These are phyloP conservation scores for Saccharomycopsis hybrid DNA, from an alignment of 1,139 yeast species.

Conservation along the genomic window DNA sequence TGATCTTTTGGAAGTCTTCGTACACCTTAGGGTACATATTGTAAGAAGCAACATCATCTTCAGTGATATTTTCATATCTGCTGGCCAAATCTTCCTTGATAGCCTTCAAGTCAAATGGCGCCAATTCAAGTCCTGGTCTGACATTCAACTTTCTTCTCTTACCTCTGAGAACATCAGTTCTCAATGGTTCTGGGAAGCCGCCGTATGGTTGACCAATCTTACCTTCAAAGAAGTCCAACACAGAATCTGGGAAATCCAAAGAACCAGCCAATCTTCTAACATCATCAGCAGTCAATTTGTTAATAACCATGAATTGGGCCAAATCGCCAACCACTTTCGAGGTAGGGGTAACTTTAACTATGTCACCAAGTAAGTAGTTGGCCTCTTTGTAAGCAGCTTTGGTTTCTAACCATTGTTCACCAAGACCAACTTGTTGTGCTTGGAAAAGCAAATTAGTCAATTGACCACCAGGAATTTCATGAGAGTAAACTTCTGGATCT, in stretches of 20 bases:
- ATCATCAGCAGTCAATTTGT: slow-evolving; percentile 79
- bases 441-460: slow-evolving; percentile 95
- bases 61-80: slow-evolving; percentile 62
- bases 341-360: slow-evolving; percentile 97
- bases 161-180: slow-evolving; percentile 77
- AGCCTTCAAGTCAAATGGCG: slow-evolving; percentile 70
- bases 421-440: slow-evolving; percentile 97
- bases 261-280: slow-evolving; percentile 80
- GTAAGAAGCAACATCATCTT: slow-evolving; percentile 88
- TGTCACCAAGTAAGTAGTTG: slow-evolving; percentile 83
- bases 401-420: slow-evolving; percentile 93
- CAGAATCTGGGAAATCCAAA: slow-evolving; percentile 97
- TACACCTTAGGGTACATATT: slow-evolving; percentile 97
- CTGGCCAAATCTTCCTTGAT: slow-evolving; percentile 66
- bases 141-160: slow-evolving; percentile 83
- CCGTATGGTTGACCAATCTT: slow-evolving; percentile 99
- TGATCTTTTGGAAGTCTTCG: slow-evolving; percentile 72
- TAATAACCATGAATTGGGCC: slow-evolving; percentile 98
- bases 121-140: slow-evolving; percentile 87
- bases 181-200: slow-evolving; percentile 98
- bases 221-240: slow-evolving; percentile 97
- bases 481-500: slow-evolving; percentile 96
- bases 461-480: slow-evolving; percentile 99
- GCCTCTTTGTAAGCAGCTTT: slow-evolving; percentile 91
- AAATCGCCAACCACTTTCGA: slow-evolving; percentile 98